A percentile compares a stretch with the other conserved stretches of the same genome.
These are phyloP conservation scores for Stenogyne calaminthoides DNA, from an alignment of 305 asterid species.

Conservation along the genomic window DNA sequence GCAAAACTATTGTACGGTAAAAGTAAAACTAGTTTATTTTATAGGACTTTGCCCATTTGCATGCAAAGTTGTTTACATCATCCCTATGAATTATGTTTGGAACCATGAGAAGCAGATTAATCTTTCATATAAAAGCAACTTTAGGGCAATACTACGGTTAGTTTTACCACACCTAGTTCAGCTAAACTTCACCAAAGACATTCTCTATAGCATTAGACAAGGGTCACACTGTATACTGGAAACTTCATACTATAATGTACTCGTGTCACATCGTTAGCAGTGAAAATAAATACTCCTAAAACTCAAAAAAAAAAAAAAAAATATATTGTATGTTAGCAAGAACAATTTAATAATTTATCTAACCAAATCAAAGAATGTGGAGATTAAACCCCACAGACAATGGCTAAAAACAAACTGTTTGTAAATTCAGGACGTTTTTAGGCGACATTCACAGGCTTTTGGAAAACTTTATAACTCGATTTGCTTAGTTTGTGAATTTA, in stretches of 20 bases:
- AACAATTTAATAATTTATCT: background rate
- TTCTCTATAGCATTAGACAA: constrained; percentile 3
- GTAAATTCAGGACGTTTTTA: background rate
- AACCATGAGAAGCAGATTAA: background rate
- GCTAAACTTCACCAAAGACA: background rate
- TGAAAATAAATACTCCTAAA: background rate
- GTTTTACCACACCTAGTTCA: background rate
- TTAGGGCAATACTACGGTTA: background rate
- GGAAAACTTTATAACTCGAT: too few relatives aligned
- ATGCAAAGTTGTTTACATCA: background rate
- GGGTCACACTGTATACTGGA: background rate
- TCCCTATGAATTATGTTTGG: background rate
- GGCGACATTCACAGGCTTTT: too few relatives aligned
- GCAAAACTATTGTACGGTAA: too few relatives aligned
- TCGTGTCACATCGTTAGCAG: too few relatives aligned
- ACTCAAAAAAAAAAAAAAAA: background rate
- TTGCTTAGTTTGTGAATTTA: background rate
- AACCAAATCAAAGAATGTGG: background rate
- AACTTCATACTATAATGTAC: background rate
- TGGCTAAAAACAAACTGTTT: constrained; percentile 3
- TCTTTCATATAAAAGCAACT: background rate
- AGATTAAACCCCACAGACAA: background rate
- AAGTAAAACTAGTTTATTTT: too few relatives aligned
- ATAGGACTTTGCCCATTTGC: background rate
- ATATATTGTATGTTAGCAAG: background rate